Base-by-base conservation (phyloP, 371 early-diverging fungal genomes). In the Mortierella sp. region DNA sequence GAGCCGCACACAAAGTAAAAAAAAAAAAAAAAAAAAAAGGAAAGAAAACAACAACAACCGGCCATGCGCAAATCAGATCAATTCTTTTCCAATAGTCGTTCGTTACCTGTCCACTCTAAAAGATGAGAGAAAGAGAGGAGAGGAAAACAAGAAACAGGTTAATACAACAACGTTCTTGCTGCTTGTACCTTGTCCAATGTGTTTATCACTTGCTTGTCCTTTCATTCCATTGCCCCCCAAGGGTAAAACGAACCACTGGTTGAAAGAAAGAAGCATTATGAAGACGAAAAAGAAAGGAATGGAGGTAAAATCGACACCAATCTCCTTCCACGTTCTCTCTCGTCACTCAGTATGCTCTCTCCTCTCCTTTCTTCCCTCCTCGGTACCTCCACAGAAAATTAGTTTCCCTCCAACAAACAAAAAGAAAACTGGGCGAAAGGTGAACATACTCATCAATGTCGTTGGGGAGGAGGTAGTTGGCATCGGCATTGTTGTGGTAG, bases 361-460 rank as follows among this genome's bases (percentile, higher is more conserved):
- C 13, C n/a, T n/a, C 28, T 26, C 19, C 34, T 13, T 26, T 34
- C 61, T 5, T 16, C 16, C 31, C 59, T 31, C 59, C 31, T 34
- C 31, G 44, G 6, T 16, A 37, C 34, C 44, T 21, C 48, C 28
- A 54, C 19, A 67, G 16, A 67, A 69, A 19, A 14, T 19, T 14
- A 34, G 19, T 64, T 37, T 37, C 61, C 64, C 67, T 40, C 43
- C 67, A 67, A 67, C 37, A 40, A 67, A 67, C 21, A 40, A 67
- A 67, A 21, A 40, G 16, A 16, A 53, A 21, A n/a, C 6, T 37
- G 67, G 34, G 19, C 37, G 11, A 11, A 54, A 48, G 43, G 43
- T 40, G 43, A 40, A 40, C 84, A 50, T 75, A 84, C 84, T 84
- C 84, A 57, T 84, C 84, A 64, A 84, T 84, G 31, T 80, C 84